A percentile compares a stretch with the other conserved stretches of the same genome.
phyloP scores from a whole-genome alignment of 164 flowering plant species.

The Santalum album region DNA sequence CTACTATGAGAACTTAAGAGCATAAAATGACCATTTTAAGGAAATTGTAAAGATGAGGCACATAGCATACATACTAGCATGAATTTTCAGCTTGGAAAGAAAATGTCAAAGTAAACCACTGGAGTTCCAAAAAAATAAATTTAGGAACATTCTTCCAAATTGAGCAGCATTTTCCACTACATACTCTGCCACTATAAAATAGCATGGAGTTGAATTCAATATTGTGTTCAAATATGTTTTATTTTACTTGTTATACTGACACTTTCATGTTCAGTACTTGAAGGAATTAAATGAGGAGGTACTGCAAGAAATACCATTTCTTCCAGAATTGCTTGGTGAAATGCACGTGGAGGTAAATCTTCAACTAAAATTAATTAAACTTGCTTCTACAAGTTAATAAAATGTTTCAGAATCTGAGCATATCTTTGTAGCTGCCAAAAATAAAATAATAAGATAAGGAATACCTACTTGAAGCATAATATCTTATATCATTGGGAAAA shows the following conservation, averaged over 20 bases:
- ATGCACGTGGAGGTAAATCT: background rate
- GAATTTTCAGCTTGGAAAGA: too few species aligned
- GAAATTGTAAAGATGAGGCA: background rate
- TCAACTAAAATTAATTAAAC: background rate
- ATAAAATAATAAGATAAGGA: too few species aligned
- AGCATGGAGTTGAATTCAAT: background rate
- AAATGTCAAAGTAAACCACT: too few species aligned
- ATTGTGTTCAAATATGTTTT: background rate
- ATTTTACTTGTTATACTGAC: constrained; percentile 6
- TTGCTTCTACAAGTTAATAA: background rate
- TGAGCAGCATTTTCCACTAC: too few species aligned
- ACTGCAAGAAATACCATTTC: background rate
- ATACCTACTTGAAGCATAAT: too few species aligned
- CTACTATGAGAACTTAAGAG: background rate
- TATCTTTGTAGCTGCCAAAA: too few species aligned
- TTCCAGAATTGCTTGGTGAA: background rate
- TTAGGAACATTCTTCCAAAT: too few species aligned
- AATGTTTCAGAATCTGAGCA: background rate
- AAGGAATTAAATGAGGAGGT: constrained; percentile 12
- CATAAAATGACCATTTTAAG: too few species aligned
- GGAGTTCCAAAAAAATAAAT: too few species aligned
- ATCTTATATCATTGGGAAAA: too few species aligned
- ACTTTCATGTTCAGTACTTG: constrained; percentile 36
- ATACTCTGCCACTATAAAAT: too few species aligned
- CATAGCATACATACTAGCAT: too few species aligned